These are phyloP conservation scores for Kuraishia ogatae DNA, from an alignment of 805 yeast species.

Conservation along the genomic window DNA sequence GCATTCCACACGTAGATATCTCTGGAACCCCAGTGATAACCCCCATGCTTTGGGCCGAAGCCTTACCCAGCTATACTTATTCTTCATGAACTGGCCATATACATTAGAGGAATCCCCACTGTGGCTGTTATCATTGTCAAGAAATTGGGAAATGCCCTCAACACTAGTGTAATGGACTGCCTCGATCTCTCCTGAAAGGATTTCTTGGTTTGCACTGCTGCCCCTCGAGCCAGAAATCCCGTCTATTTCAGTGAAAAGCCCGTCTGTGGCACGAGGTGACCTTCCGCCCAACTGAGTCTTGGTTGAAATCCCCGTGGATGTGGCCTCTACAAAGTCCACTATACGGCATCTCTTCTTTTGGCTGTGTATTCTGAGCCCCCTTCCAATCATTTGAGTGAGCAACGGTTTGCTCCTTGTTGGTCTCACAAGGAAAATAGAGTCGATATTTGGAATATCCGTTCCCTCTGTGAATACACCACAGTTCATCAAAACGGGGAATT, in stretches of 20 bases:
- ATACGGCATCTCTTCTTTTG: constrained; percentile 64
- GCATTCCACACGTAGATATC: background rate
- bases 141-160: background rate
- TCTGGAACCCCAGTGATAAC: background rate
- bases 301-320: constrained; percentile 18
- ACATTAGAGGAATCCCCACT: background rate
- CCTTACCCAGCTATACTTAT: background rate
- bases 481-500: constrained; percentile 68
- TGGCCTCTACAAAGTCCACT: constrained; percentile 67
- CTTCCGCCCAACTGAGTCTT: constrained; percentile 16
- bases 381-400: constrained; percentile 81
- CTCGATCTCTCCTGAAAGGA: background rate
- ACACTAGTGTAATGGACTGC: background rate
- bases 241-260: background rate
- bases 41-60: background rate
- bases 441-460: constrained; percentile 87
- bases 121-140: background rate
- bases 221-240: background rate
- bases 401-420: constrained; percentile 73
- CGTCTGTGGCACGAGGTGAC: background rate
- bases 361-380: constrained; percentile 65
- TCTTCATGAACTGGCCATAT: background rate
- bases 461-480: constrained; percentile 93
- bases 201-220: background rate
- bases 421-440: constrained; percentile 66